Conservation (phyloP, 352 stramenopile genomes). For the Phytophthora cactorum region DNA sequence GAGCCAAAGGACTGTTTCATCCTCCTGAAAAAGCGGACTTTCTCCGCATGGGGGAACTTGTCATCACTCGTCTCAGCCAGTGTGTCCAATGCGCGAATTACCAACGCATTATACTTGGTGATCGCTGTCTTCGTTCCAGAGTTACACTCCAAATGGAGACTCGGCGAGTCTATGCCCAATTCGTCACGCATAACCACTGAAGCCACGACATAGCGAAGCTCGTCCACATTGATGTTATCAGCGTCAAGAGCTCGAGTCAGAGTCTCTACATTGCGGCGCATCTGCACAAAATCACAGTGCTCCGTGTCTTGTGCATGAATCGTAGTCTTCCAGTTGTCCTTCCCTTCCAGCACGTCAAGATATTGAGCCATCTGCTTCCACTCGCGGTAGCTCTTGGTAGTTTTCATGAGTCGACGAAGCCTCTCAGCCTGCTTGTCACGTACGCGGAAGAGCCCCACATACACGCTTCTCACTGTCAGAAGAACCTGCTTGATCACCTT, state of each 20-base stretch:
- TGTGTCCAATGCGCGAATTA: slow-evolving; percentile 54
- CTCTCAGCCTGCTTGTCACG: slow-evolving; percentile 59
- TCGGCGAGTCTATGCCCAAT: slow-evolving; percentile 57
- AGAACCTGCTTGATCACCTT: slow-evolving; percentile 57
- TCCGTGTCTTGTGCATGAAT: slow-evolving; percentile 54
- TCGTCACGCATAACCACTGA: slow-evolving; percentile 73
- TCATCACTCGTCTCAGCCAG: slow-evolving; percentile 36
- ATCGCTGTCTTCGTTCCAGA: slow-evolving; percentile 71
- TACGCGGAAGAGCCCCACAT: slow-evolving; percentile 46
- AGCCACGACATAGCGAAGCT: slow-evolving; percentile 67
- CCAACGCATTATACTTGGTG: slow-evolving; percentile 53
- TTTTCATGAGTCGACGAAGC: slow-evolving; percentile 68
- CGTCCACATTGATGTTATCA: slow-evolving; percentile 45
- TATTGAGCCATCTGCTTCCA: slow-evolving; percentile 72
- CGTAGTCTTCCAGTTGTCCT: slow-evolving; percentile 63
- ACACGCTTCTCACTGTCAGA: slow-evolving; percentile 28
- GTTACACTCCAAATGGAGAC: slow-evolving; percentile 61
- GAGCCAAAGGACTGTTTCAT: slow-evolving; percentile 87
- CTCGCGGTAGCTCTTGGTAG: slow-evolving; percentile 54
- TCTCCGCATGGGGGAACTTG: slow-evolving; percentile 51
- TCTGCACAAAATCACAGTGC: slow-evolving; percentile 67
- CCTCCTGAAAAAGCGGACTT: slow-evolving; percentile 57
- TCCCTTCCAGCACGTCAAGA: slow-evolving; percentile 65
- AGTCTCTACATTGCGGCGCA: slow-evolving; percentile 47
- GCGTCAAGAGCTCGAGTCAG: slow-evolving; percentile 38